Conservation (phyloP, 192 early-diverging fungal species). For the Phlyctochytrium arcticum region DNA sequence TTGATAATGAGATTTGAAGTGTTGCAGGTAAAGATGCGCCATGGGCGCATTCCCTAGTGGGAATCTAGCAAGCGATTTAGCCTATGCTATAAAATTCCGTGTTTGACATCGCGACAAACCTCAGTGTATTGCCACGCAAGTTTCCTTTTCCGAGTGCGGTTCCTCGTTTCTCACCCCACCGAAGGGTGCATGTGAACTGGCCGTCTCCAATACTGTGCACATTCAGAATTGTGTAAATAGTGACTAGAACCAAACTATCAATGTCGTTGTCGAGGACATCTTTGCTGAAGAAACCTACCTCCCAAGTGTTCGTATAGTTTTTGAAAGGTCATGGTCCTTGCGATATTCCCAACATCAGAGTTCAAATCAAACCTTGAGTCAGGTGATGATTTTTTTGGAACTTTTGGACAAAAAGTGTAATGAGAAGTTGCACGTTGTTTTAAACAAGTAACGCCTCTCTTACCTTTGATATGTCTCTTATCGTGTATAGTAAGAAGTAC, state of each 20-base stretch:
- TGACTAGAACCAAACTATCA: neutral
- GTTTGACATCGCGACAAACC: constrained; percentile 15
- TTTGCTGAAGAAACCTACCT: neutral
- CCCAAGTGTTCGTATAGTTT: neutral
- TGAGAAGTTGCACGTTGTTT: no score
- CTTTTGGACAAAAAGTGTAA: neutral
- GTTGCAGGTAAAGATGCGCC: constrained; percentile 16
- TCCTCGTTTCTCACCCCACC: constrained; percentile 29
- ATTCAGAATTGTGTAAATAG: constrained; percentile 27
- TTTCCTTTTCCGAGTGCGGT: constrained; percentile 16
- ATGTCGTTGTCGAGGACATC: neutral
- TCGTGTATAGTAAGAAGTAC: constrained; percentile 20
- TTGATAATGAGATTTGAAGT: constrained; percentile 18
- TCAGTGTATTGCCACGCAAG: constrained; percentile 5
- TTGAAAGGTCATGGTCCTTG: constrained; percentile 3
- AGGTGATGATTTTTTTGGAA: neutral
- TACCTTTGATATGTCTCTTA: constrained; percentile 24
- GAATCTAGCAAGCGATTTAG: constrained; percentile 10
- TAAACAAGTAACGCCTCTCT: no score
- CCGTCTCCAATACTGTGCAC: constrained; percentile 23
- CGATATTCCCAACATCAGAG: neutral
- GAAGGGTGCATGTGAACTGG: constrained; percentile 21
- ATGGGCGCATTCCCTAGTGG: constrained; percentile 27
- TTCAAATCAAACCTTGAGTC: neutral
- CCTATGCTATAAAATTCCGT: neutral